phyloP scores from a whole-genome alignment of 768 basidiomycete species.

The Pisolithus orientalis region DNA sequence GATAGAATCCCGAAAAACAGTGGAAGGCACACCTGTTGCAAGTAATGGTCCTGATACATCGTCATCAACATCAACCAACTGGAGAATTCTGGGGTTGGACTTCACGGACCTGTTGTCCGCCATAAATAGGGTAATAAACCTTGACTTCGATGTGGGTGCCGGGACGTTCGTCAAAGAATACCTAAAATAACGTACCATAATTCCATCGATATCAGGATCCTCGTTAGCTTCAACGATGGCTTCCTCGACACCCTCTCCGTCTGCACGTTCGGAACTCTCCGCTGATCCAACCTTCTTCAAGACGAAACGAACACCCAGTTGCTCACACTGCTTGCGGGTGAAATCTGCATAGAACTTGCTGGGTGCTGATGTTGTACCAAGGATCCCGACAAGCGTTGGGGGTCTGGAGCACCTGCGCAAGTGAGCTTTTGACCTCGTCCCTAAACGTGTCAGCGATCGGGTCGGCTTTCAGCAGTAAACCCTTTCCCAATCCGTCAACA shows the following conservation, averaged over 20 bases:
- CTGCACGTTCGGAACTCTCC: constrained; percentile 37
- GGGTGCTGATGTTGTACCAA: constrained; percentile 77
- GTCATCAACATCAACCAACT: constrained; percentile 7
- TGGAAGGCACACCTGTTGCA: constrained; percentile 67
- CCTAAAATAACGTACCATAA: constrained; percentile 65
- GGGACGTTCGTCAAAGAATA: not conserved
- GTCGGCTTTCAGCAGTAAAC: constrained; percentile 75
- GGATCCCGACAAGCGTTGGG: constrained; percentile 86
- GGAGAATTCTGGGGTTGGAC: not conserved
- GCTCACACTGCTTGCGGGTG: constrained; percentile 85
- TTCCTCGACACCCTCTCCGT: constrained; percentile 91
- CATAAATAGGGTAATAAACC: constrained; percentile 98
- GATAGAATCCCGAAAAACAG: not conserved
- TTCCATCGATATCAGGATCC: constrained; percentile 78
- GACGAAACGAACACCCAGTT: constrained; percentile 82
- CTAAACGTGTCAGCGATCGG: constrained; percentile 65
- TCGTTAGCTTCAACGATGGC: constrained; percentile 95
- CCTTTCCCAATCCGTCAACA: constrained; percentile 44
- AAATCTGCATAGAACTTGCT: constrained; percentile 85
- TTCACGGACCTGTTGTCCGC: constrained; percentile 67
- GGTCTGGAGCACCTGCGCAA: constrained; percentile 31
- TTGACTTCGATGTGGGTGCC: constrained; percentile 20
- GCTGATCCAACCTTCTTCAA: constrained; percentile 55
- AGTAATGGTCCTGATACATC: constrained; percentile 75
- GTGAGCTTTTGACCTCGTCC: constrained; percentile 54